These are phyloP conservation scores for Cyclocybe cylindracea DNA, from an alignment of 768 basidiomycete species.

Conservation along the genomic window DNA sequence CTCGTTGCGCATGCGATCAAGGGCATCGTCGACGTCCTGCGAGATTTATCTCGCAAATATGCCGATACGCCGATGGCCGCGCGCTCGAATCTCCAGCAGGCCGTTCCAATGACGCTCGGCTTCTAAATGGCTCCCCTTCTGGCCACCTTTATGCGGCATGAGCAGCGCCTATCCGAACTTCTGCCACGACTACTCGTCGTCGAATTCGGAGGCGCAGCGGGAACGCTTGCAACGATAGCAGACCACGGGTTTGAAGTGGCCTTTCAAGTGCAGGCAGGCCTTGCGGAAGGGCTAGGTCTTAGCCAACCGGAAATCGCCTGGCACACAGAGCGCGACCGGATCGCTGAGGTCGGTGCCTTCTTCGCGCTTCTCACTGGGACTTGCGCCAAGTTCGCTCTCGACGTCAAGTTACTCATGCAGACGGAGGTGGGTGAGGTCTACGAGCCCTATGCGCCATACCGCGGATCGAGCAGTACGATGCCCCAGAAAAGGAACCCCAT, in stretches of 20 bases:
- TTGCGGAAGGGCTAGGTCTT: conserved; percentile 29
- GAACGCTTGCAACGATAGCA: conserved; percentile 44
- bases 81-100: conserved; percentile 49
- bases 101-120: conserved; percentile 47
- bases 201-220: conserved; percentile 47
- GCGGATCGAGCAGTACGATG: conserved; percentile 51
- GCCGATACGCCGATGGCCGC: conserved; percentile 44
- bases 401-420: conserved; percentile 48
- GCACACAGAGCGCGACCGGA: conserved; percentile 45
- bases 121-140: conserved; percentile 48
- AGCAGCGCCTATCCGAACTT: conserved; percentile 36
- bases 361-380: conserved; percentile 46
- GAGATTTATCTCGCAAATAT: conserved; percentile 28
- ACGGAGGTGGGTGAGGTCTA: conserved; percentile 47
- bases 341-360: conserved; percentile 43
- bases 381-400: conserved; percentile 46
- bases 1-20: conserved; percentile 26
- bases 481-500: conserved; percentile 53
- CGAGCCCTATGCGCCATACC: conserved; percentile 43
- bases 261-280: conserved; percentile 28
- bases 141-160: conserved; percentile 42
- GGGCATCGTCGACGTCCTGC: conserved; percentile 28
- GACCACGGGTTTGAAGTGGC: conserved; percentile 32
- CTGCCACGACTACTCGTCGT: conserved; percentile 37
- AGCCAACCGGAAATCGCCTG: conserved; percentile 34